Conservation (phyloP, 805 yeast species). For the Myxozyma lipomycoides region DNA sequence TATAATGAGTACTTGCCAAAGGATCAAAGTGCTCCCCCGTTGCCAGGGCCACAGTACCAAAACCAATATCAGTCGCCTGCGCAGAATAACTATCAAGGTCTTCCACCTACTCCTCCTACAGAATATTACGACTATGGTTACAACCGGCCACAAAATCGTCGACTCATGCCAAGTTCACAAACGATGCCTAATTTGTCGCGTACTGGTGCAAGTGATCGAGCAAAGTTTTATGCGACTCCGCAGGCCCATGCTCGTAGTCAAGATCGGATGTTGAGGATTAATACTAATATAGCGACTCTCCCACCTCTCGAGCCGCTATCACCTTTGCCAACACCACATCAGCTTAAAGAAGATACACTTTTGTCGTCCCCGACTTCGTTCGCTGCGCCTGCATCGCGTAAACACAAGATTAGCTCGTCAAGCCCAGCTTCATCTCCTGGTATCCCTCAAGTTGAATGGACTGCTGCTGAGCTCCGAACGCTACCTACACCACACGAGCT, state of each 20-base stretch:
- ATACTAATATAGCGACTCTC: background rate
- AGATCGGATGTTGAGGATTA: background rate
- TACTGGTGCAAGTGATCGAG: background rate
- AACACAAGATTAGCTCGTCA: background rate
- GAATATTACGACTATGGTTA: background rate
- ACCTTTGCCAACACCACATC: slow-evolving; percentile 26
- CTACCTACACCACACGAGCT: slow-evolving; percentile 27
- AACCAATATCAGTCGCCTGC: background rate
- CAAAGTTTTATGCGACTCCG: background rate
- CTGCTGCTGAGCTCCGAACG: slow-evolving; percentile 13
- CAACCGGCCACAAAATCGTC: background rate
- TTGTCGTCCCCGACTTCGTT: slow-evolving; percentile 22
- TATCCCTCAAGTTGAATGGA: slow-evolving; percentile 10
- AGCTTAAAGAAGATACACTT: slow-evolving; percentile 16
- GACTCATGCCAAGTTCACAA: background rate
- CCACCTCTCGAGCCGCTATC: slow-evolving; percentile 25
- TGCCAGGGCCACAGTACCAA: background rate
- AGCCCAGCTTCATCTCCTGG: slow-evolving; percentile 9
- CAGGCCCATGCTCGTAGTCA: background rate
- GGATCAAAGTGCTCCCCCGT: background rate
- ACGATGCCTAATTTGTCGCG: background rate
- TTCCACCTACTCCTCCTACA: background rate
- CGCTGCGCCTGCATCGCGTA: slow-evolving; percentile 17
- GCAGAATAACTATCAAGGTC: background rate
- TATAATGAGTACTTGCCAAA: slow-evolving; percentile 19